Base-by-base conservation (phyloP, 371 early-diverging fungal species). In the Zychaea mexicana region DNA sequence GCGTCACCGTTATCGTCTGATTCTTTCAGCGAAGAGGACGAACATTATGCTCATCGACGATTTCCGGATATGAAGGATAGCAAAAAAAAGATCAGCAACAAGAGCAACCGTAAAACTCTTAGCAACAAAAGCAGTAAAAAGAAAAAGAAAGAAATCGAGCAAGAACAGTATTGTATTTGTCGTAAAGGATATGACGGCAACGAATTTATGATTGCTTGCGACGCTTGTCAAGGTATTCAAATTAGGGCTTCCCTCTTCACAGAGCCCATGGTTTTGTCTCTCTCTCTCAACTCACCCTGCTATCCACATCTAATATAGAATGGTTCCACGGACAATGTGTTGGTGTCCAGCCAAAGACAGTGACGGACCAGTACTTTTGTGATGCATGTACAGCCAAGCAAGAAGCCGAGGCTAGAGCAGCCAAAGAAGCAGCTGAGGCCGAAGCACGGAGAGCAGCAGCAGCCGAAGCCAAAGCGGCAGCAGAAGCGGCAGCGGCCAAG, bases 301-400 rank as follows among this genome's bases (percentile, higher is more conserved):
- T 30, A 21, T 28, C 19, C 49, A 26, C 36, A 45, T 46, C 7
- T 26, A n/a, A 27, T 10, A 45, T 67, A 86, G 86, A 86, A 73
- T 92, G 92, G 92, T 90, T 88, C 73, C 92, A 92, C 77, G 92
- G 92, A 2, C 72, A 72, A 24, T 92, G 92, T 65, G 87, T 90
- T 10, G 85, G 84, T 24, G 64, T 89, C 38, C 75, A 67, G 42
- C 82, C 85, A 1, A 83, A 83, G 59, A 71, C 75, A 12, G 77
- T 78, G 2, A 76, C 71, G 19, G 78, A 79, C 26, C 79, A 84
- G 53, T 86, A 82, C 56, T 82, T 73, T 62, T 86, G 86, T 54
- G 72, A 73, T 28, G 68, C 70, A 17, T 86, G 86, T 46, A 30
- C 38, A 22, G 52, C 52, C 19, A 52, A 52, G 15, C 42, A 42